Evolutionary conservation across 2,329 filamentous ascomycete genomes (phyloP), one percentile per base, ranked within the genome.

Genomic region (Ceratocystis papillata): DNA sequence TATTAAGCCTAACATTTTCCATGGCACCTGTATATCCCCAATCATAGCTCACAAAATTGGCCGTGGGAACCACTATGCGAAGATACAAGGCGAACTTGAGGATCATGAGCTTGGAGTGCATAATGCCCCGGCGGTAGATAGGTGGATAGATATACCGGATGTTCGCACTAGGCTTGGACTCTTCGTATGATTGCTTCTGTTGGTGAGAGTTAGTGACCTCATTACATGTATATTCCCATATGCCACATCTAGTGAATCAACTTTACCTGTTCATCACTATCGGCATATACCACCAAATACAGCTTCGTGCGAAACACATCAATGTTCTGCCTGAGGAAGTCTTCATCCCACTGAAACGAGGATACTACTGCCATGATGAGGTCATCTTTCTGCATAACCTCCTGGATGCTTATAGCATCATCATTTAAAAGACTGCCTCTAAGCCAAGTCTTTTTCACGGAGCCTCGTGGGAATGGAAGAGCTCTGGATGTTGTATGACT

Each of bases 81-180:
- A 96, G 75, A 73, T 91, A 86, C 1, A 77, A 76, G 0, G 82
- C 77, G 70, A 90, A 89, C 71, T 91, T 93, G n/a, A 97, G 80
- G 1, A 97, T 76, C 81, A 96, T 92, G 55, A 97, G 79, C 73
- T 99, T 97, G 62, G 90, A 96, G 75, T 97, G 94, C 91, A 97
- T 96, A 71, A 81, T 86, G 28, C 86, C 87, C 5, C 83, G 79
- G 1, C 84, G 83, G 50, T 84, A 79, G 89, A 96, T 93, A 1
- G 82, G 81, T 17, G 93, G 93, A 72, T 97, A 96, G 73, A 89
- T 91, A 65, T 86, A 86, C 22, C 83, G 83, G 65, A 95, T 79
- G 46, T 75, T 70, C 63, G 81, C 77, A n/a, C 71, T 69, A 20
- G 82, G 82, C 8, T 77, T 78, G 67, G 81, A 82, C 33, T 72